phyloP scores from a whole-genome alignment of 148 eudicot genomes.

The Nyssa sinensis region DNA sequence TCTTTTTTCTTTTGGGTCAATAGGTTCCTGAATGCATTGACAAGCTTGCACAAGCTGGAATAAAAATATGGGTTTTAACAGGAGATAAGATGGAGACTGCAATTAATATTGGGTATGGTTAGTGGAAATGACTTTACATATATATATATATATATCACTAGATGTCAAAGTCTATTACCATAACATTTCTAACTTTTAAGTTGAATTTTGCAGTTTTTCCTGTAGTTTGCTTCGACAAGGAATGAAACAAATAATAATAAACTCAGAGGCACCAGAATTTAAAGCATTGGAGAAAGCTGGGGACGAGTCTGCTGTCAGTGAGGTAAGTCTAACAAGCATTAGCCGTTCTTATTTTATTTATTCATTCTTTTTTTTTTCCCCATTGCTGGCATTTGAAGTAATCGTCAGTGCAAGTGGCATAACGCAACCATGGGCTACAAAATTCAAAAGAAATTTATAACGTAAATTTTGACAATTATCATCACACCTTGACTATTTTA shows the following conservation, averaged over 20 bases:
- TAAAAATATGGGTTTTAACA: conserved; percentile 68
- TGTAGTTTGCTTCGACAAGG: conserved; percentile 72
- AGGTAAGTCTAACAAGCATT: conserved; percentile 18
- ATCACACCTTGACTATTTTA: background rate
- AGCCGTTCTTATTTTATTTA: background rate
- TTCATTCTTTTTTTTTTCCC: background rate
- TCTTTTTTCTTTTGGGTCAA: background rate
- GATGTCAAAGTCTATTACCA: background rate
- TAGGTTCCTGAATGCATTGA: conserved; percentile 72
- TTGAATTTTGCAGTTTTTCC: conserved; percentile 39
- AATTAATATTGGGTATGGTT: conserved; percentile 58
- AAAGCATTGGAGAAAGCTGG: conserved; percentile 43
- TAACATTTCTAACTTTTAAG: background rate
- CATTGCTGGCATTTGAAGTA: background rate
- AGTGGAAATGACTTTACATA: conserved; percentile 1
- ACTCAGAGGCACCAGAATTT: conserved; percentile 34
- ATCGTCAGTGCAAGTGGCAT: too few relatives aligned
- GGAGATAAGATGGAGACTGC: conserved; percentile 83
- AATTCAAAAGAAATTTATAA: too few relatives aligned
- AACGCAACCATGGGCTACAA: too few relatives aligned
- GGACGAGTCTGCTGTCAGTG: conserved; percentile 32
- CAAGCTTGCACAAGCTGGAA: conserved; percentile 68
- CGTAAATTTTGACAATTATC: too few relatives aligned
- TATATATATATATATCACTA: background rate
- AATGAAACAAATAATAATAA: conserved; percentile 57